These are phyloP conservation scores for Ichthyophthirius multifiliis DNA, from an alignment of 169 alveolate genomes.

Conservation along the genomic window DNA sequence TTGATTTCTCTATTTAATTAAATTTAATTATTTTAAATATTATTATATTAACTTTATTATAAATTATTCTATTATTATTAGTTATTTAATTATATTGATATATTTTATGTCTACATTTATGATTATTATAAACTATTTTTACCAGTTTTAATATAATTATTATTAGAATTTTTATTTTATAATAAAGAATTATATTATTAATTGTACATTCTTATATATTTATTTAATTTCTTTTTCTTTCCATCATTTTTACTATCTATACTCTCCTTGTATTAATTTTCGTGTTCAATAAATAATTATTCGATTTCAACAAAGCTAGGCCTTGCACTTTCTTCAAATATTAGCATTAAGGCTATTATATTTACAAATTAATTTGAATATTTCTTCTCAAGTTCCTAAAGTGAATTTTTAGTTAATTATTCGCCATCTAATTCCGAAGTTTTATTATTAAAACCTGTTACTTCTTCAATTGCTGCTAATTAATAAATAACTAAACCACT, in stretches of 20 bases:
- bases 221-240: constrained; percentile 40
- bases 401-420: constrained; percentile 54
- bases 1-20: neutral
- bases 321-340: constrained; percentile 75
- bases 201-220: constrained; percentile 22
- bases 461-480: constrained; percentile 79
- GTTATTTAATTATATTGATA: neutral
- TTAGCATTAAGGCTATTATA: constrained; percentile 67
- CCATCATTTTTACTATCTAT: constrained; percentile 32
- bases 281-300: constrained; percentile 57
- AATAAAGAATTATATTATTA: constrained; percentile 38
- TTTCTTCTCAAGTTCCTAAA: constrained; percentile 53
- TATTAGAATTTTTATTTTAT: neutral
- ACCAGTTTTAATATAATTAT: constrained; percentile 7
- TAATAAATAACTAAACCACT: constrained; percentile 75
- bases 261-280: constrained; percentile 48
- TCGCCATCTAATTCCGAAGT: constrained; percentile 77
- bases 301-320: constrained; percentile 82
- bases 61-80: neutral
- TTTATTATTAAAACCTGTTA: constrained; percentile 77
- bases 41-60: neutral
- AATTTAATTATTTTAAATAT: neutral
- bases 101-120: neutral
- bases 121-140: constrained; percentile 14
- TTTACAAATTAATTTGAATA: constrained; percentile 64